phyloP scores from a whole-genome alignment of 2,329 filamentous ascomycete species.

The Pseudogymnoascus sp. region DNA sequence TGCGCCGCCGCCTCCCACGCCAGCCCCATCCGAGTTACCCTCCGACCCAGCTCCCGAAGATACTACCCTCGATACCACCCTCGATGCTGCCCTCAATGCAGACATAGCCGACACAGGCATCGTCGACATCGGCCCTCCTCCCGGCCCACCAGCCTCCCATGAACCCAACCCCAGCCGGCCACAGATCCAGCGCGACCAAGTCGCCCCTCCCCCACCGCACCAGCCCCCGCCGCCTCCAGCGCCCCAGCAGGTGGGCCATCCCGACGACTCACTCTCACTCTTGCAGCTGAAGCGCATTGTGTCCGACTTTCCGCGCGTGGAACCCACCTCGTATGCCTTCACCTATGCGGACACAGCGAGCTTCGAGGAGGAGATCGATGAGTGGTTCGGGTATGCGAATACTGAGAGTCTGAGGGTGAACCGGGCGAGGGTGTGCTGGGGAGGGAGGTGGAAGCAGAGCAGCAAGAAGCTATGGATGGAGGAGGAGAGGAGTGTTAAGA shows the following conservation, averaged over 20 bases:
- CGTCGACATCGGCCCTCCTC: conserved; percentile 28
- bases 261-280: conserved; percentile 66
- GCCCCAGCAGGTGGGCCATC: conserved; percentile 29
- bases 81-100: conserved; percentile 13
- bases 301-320: conserved; percentile 62
- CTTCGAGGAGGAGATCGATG: conserved; percentile 84
- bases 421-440: conserved; percentile 68
- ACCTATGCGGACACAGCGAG: conserved; percentile 65
- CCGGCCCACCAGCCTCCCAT: conserved; percentile 17
- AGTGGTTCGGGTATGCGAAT: conserved; percentile 93
- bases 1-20: conserved; percentile 9
- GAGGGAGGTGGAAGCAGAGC: conserved; percentile 61
- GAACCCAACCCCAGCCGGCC: conserved; percentile 23
- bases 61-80: not conserved
- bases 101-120: conserved; percentile 40
- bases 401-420: conserved; percentile 76
- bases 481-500: conserved; percentile 47
- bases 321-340: conserved; percentile 77
- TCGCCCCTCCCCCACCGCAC: conserved; percentile 31
- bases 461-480: conserved; percentile 58
- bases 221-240: conserved; percentile 28
- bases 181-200: conserved; percentile 32
- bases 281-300: conserved; percentile 67
- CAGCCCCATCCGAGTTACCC: not conserved
- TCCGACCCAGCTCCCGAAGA: conserved; percentile 3